Conservation (phyloP, 257 asterid genomes). For the Plantago elongata region DNA sequence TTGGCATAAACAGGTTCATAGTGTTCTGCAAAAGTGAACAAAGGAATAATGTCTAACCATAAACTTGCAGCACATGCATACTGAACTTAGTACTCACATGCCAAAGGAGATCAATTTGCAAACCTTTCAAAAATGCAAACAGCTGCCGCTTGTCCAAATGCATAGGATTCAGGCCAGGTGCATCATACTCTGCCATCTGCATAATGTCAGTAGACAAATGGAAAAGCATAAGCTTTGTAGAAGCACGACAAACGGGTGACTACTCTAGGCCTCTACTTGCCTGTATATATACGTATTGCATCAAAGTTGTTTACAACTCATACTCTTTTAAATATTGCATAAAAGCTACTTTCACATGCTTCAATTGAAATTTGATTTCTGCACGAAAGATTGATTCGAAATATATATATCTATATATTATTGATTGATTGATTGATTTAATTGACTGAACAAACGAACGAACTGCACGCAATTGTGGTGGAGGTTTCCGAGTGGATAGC, state of each 20-base stretch:
- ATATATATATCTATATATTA: too few relatives aligned
- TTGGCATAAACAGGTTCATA: slow-evolving; percentile 66
- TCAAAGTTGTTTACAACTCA: too few relatives aligned
- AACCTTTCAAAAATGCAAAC: slow-evolving; percentile 64
- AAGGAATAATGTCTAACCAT: slow-evolving; percentile 14
- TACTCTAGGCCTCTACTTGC: too few relatives aligned
- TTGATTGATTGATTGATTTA: too few relatives aligned
- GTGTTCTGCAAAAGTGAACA: slow-evolving; percentile 46
- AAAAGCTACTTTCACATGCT: too few relatives aligned
- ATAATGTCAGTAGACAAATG: slow-evolving; percentile 25
- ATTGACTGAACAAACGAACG: too few relatives aligned
- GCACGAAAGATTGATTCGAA: too few relatives aligned
- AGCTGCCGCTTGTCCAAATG: slow-evolving; percentile 66
- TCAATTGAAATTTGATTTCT: too few relatives aligned
- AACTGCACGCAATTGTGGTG: too few relatives aligned
- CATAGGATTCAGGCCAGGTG: slow-evolving; percentile 31
- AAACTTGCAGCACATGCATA: slow-evolving; percentile 13
- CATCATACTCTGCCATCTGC: slow-evolving; percentile 64
- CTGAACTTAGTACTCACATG: slow-evolving; percentile 1
- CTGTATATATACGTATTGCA: too few relatives aligned
- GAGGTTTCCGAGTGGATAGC: too few relatives aligned
- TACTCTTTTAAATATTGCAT: too few relatives aligned
- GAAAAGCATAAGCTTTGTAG: background rate
- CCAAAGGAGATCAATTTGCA: slow-evolving; percentile 20
- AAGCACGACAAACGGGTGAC: background rate